Evolutionary conservation across 2,329 filamentous ascomycete genomes (phyloP), one percentile per base, ranked within the genome.

Genomic region (Stachybotrys chlorohalonatus): DNA sequence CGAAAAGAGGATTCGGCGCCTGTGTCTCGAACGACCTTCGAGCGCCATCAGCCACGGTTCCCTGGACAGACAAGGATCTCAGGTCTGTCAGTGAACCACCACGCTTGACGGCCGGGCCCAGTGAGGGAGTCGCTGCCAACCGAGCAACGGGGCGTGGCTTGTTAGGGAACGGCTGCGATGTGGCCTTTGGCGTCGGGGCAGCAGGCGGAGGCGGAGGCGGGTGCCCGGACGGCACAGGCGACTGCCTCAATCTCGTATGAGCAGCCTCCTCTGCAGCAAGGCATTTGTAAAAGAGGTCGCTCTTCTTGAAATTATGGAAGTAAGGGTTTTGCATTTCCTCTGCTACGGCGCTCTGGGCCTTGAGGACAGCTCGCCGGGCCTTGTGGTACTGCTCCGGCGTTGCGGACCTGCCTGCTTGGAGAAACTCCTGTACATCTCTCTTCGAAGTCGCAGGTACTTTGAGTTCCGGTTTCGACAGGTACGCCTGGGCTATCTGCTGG

Each of bases 211-310:
- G 58, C 9, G 57, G 55, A 7, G 31, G 31, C 46, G 8, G n/a
- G 46, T 47, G 16, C 7, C 46, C 46, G 7, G 30, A 48, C 42
- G 39, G 13, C 15, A 52, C 36, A 16, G 50, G 50, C 11, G 31
- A 13, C 32, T 42, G 31, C 7, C 46, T 17, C 54, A 55, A 55
- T 31, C 67, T 67, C 7, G 62, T 55, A 52, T 66, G 75, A 1
- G 81, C 77, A 47, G 82, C 79, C 70, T 96, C 91, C 64, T 95
- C 90, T 11, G 93, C 89, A 7, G 93, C 90, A 1, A 99, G 78
- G 67, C 92, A 96, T 68, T 99, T 99, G 76, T 94, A 97, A 68
- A 91, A 99, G 1, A 99, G 72, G 65, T 97, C 94, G 0, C 94
- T 96, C 62, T 85, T 89, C 66, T 92, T 95, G 75, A 99, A 99